Base-by-base conservation (phyloP, 805 yeast genomes). In the Saturnispora sekii region DNA sequence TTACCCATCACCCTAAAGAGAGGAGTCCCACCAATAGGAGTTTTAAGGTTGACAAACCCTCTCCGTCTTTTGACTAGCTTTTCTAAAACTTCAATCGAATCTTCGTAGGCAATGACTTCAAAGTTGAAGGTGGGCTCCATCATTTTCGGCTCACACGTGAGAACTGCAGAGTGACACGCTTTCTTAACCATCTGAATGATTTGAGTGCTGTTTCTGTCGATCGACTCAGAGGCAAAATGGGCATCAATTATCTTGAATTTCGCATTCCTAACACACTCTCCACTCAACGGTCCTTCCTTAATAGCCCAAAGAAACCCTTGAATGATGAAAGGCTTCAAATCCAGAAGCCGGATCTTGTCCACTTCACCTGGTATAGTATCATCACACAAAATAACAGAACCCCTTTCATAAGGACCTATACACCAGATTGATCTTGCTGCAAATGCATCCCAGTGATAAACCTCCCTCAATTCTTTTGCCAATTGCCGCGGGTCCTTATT, bases 231-330 rank as follows among this genome's bases (percentile, higher is more conserved):
- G 5, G 81, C 70, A 3, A 84, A 55, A 0, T 66, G 64, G 0
- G 77, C 74, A 46, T 80, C 85, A 39, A 86, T 68, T 35, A 93
- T 70, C 45, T 77, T 76, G 61, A 93, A 87, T 50, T 75, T 78
- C 5, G 81, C 76, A 44, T 79, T 74, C 43, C 84, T 65, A 6
- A 93, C 69, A 0, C 84, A 81, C 57, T 87, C 96, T 48, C 84
- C 95, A 49, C 94, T 79, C n/a, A 93, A 66, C 0, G 99, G 98
- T 0, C 98, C 98, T 54, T 85, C 95, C 45, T 77, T 69, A 0
- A 76, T 69, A 2, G 83, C 81, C 93, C 95, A 84, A 53, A 74
- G 72, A 63, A 90, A 93, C 0, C 97, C 98, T 52, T 80, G 81
- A 2, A 67, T 63, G 1, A 89, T 72, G 2, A 77, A 67, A 6